Percentiles rank a stretch among this genome's conserved stretches.
These are phyloP conservation scores for Aegle marmelos DNA, from an alignment of 345 rosid species.

Conservation along the genomic window DNA sequence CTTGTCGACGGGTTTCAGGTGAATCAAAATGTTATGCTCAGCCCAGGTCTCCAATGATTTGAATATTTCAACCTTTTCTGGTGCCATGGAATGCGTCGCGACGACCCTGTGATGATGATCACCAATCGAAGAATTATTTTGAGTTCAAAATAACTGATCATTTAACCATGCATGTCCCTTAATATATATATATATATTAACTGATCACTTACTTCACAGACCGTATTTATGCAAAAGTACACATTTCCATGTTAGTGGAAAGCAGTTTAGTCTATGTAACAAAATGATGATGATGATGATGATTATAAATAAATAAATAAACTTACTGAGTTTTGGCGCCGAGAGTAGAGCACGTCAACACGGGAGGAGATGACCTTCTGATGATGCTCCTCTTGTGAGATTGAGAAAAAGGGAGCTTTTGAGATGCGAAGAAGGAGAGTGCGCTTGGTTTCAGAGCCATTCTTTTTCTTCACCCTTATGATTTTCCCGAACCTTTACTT, in stretches of 20 bases:
- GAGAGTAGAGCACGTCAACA: neutral
- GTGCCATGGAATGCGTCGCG: constrained; percentile 33
- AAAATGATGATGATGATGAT: no score
- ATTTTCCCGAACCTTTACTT: neutral
- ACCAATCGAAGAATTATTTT: no score
- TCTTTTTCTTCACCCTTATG: neutral
- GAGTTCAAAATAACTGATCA: no score
- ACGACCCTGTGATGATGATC: no score
- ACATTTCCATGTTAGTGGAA: no score
- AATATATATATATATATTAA: no score
- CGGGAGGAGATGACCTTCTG: neutral
- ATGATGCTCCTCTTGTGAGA: neutral
- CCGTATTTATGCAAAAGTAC: no score
- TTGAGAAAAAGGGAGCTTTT: neutral
- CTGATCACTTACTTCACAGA: no score
- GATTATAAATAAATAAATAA: neutral
- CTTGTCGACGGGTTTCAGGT: constrained; percentile 37
- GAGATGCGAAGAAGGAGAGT: neutral
- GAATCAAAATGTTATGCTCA: constrained; percentile 27
- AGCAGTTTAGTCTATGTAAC: no score
- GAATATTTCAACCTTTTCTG: constrained; percentile 40
- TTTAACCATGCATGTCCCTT: no score
- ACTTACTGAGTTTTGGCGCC: neutral
- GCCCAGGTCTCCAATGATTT: constrained; percentile 41
- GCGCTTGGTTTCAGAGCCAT: neutral